Evolutionary conservation across 106 monocot genomes (phyloP).

Genomic region (Platanthera zijinensis): DNA sequence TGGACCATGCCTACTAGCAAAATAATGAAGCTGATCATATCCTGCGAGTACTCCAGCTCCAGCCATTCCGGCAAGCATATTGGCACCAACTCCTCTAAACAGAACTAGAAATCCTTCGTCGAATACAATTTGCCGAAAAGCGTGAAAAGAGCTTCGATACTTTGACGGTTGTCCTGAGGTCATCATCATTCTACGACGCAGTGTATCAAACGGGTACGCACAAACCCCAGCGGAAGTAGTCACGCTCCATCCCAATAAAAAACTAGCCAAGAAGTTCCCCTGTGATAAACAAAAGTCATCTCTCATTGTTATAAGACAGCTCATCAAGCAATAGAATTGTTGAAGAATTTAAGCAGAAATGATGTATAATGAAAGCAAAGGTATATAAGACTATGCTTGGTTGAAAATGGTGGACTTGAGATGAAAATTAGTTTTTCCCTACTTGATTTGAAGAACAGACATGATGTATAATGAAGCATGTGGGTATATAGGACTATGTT

Average conservation of each 20-base stretch:
- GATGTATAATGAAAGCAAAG: too few species aligned
- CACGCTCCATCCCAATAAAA: conserved; percentile 63
- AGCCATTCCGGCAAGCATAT: conserved; percentile 87
- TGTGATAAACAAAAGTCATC: conserved; percentile 11
- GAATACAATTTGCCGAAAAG: conserved; percentile 44
- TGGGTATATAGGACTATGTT: too few species aligned
- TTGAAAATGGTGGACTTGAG: too few species aligned
- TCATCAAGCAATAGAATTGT: neutral
- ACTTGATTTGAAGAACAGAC: too few species aligned
- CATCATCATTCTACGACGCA: conserved; percentile 94
- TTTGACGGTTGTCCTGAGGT: conserved; percentile 69
- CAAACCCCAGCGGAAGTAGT: conserved; percentile 73
- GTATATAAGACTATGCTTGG: too few species aligned
- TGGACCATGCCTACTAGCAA: conserved; percentile 27
- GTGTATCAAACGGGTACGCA: conserved; percentile 87
- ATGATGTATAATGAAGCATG: too few species aligned
- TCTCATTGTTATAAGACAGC: neutral
- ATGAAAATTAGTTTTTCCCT: too few species aligned
- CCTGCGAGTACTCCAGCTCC: conserved; percentile 88
- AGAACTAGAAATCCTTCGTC: conserved; percentile 56
- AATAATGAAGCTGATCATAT: conserved; percentile 64
- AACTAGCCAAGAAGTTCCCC: conserved; percentile 91
- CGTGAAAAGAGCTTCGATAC: conserved; percentile 51
- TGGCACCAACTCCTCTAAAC: conserved; percentile 75
- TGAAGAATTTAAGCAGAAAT: neutral